These are phyloP conservation scores for Gloeophyllum trabeum DNA, from an alignment of 768 basidiomycete genomes.

Conservation along the genomic window DNA sequence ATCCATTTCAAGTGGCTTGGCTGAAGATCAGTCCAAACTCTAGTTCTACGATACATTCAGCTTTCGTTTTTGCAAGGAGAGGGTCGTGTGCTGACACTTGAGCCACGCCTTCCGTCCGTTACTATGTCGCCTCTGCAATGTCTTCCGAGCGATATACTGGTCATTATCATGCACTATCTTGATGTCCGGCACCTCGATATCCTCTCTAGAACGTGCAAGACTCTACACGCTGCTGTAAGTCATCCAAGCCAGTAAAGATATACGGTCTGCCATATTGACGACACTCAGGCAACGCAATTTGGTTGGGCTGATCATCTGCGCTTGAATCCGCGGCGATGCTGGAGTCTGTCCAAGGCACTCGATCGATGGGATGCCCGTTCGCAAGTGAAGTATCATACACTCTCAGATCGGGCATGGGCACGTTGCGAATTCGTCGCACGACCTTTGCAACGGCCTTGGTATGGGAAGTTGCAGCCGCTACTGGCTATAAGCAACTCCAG, in stretches of 20 bases:
- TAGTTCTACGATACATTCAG: no score
- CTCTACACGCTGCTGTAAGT: slow-evolving; percentile 6
- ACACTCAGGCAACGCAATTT: slow-evolving; percentile 7
- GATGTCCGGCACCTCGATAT: slow-evolving; percentile 6
- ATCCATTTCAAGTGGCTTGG: no score
- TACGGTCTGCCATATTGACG: neutral
- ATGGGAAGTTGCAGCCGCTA: slow-evolving; percentile 14
- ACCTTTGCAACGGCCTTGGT: slow-evolving; percentile 13
- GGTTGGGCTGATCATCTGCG: slow-evolving; percentile 6
- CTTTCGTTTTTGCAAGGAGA: no score
- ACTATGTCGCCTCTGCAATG: neutral
- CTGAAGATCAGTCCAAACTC: no score
- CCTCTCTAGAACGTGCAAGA: slow-evolving; percentile 4
- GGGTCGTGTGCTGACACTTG: no score
- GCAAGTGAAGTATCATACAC: slow-evolving; percentile 10
- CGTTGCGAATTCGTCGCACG: slow-evolving; percentile 10
- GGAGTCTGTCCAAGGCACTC: slow-evolving; percentile 6
- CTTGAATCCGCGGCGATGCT: slow-evolving; percentile 4
- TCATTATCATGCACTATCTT: slow-evolving; percentile 16
- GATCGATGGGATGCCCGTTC: slow-evolving; percentile 7
- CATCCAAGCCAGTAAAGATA: neutral
- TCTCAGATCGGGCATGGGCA: slow-evolving; percentile 11
- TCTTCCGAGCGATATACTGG: slow-evolving; percentile 45
- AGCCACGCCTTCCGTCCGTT: no score
- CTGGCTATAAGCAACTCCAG: slow-evolving; percentile 12